A percentile compares a stretch with the other conserved stretches of the same genome.
Evolutionary conservation across 345 rosid genomes (phyloP).

Genomic region (Gossypium sturtianum): DNA sequence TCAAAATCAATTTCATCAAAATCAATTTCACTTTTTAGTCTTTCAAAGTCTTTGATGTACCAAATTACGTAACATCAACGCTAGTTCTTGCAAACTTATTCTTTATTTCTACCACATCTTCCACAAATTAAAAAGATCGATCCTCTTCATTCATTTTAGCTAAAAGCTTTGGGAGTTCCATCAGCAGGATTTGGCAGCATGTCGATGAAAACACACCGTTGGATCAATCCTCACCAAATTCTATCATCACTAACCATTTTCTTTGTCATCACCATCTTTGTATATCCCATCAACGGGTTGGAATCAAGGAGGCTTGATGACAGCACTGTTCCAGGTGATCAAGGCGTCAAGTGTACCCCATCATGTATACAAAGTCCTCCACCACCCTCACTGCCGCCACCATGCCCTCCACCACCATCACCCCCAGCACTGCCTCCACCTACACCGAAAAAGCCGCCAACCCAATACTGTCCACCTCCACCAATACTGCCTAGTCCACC

Average conservation of each 20-base stretch:
- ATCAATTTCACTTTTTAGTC: not conserved
- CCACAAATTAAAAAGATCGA: not conserved
- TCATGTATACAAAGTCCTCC: slow-evolving; percentile 48
- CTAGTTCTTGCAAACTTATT: not conserved
- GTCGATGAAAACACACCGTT: not conserved
- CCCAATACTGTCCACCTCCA: slow-evolving; percentile 46
- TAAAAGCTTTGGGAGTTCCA: slow-evolving; percentile 22
- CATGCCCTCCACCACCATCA: slow-evolving; percentile 34
- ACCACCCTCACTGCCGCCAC: slow-evolving; percentile 42
- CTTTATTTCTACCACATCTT: not conserved
- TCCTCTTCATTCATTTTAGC: not conserved
- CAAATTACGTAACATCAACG: slow-evolving; percentile 17
- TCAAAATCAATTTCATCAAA: not conserved
- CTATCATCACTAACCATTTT: not conserved
- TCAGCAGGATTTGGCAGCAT: not conserved
- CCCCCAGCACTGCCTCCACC: slow-evolving; percentile 53
- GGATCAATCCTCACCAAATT: not conserved
- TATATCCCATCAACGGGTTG: slow-evolving; percentile 12
- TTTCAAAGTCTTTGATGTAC: slow-evolving; percentile 22
- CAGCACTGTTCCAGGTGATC: slow-evolving; percentile 15
- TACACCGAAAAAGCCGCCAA: slow-evolving; percentile 34
- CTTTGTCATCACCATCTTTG: slow-evolving; percentile 19
- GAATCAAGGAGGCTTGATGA: slow-evolving; percentile 38
- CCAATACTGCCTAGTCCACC: slow-evolving; percentile 45
- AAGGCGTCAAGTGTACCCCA: slow-evolving; percentile 43